Percentiles rank a stretch among this genome's conserved stretches.
phyloP scores from a whole-genome alignment of 139 green algal genomes.

The Chlamydomonas sp. region DNA sequence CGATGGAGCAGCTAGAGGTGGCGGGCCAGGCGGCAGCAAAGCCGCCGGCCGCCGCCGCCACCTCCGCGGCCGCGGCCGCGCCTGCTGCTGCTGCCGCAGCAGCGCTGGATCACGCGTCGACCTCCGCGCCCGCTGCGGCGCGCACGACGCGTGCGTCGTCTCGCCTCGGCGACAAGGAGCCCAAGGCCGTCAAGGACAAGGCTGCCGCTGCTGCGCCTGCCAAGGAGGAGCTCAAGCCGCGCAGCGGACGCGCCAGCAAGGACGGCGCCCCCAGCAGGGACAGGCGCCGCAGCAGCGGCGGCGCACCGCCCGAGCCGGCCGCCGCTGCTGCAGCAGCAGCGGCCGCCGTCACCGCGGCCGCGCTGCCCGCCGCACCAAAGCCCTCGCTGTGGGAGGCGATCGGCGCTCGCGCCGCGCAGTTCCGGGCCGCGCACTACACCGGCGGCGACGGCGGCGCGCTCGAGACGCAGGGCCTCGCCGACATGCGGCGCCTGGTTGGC shows the following conservation, averaged over 20 bases:
- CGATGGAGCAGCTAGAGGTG: slow-evolving; percentile 69
- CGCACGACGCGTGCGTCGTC: background rate
- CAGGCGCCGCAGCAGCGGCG: background rate
- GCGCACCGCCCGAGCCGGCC: background rate
- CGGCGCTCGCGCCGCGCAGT: slow-evolving; percentile 21
- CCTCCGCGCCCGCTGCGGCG: background rate
- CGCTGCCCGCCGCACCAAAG: too few species aligned
- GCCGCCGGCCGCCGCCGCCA: slow-evolving; percentile 1
- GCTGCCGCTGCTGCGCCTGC: too few species aligned
- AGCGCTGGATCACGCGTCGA: too few species aligned
- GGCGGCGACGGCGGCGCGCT: slow-evolving; percentile 9
- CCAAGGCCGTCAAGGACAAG: too few species aligned
- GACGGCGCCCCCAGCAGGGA: too few species aligned
- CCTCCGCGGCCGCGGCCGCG: background rate
- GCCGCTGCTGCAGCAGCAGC: background rate
- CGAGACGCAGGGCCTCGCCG: slow-evolving; percentile 25
- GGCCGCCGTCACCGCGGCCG: background rate
- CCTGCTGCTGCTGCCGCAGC: background rate
- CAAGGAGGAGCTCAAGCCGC: too few species aligned
- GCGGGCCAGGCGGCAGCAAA: background rate
- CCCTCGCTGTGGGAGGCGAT: slow-evolving; percentile 18
- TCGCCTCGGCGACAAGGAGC: background rate
- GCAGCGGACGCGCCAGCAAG: too few species aligned
- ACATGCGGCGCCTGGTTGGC: slow-evolving; percentile 9
- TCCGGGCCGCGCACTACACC: slow-evolving; percentile 38